A percentile compares a stretch with the other conserved stretches of the same genome.
These are phyloP conservation scores for Arthrobotrys sphaeroides DNA, from an alignment of 2,329 filamentous ascomycete genomes.

Conservation along the genomic window DNA sequence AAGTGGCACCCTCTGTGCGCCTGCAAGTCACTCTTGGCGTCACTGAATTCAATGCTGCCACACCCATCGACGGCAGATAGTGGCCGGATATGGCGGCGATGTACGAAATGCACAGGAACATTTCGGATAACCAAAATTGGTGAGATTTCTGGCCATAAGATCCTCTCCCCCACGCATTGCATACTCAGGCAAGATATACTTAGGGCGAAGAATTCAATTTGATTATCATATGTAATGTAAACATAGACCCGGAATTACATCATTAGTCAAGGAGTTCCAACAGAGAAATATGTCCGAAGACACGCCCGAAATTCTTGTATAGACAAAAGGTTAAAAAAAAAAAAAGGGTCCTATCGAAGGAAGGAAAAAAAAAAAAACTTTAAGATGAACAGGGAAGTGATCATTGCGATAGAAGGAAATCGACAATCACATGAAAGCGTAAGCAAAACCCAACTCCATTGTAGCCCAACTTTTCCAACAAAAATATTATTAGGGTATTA, in stretches of 20 bases:
- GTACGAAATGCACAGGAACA: slow-evolving; percentile 2
- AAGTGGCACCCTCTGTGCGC: slow-evolving; percentile 2
- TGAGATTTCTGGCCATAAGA: background rate
- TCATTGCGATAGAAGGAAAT: background rate
- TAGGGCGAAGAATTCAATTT: background rate
- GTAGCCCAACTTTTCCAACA: slow-evolving; percentile 30
- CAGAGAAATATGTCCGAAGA: too few relatives aligned
- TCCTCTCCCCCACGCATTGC: background rate
- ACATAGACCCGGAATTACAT: background rate
- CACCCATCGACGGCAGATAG: background rate
- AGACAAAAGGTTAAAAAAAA: background rate
- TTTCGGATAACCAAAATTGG: background rate
- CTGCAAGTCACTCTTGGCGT: slow-evolving; percentile 8
- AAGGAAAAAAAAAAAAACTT: background rate
- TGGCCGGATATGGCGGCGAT: slow-evolving; percentile 1
- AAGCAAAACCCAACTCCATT: slow-evolving; percentile 32
- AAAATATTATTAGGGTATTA: slow-evolving; percentile 50
- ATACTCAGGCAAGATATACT: too few relatives aligned
- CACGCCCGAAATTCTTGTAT: background rate
- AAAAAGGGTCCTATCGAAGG: background rate
- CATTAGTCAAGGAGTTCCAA: too few relatives aligned
- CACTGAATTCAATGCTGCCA: slow-evolving; percentile 3
- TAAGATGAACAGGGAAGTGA: background rate
- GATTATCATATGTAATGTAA: background rate
- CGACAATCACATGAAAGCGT: slow-evolving; percentile 1